phyloP scores from a whole-genome alignment of 345 rosid species.

The Camelina laxa region DNA sequence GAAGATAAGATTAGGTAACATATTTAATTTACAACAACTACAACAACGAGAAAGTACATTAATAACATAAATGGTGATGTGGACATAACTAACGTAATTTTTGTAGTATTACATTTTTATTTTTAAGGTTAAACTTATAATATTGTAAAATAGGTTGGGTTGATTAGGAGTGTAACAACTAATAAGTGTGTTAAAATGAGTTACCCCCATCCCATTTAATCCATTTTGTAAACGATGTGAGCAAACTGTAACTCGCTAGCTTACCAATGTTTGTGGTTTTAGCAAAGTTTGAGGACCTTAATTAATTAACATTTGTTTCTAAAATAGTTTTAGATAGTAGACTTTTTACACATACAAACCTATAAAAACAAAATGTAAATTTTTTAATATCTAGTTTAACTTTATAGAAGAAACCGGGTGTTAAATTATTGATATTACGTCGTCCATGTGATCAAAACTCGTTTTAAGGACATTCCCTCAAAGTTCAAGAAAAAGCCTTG shows the following conservation, averaged over 20 bases:
- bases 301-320: neutral
- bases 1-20: conserved; percentile 17
- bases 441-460: conserved; percentile 29
- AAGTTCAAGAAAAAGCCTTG: conserved; percentile 24
- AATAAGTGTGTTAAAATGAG: neutral
- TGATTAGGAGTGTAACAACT: neutral
- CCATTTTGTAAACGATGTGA: neutral
- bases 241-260: neutral
- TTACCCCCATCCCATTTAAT: neutral
- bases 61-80: neutral
- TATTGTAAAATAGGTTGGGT: neutral
- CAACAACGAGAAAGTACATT: neutral
- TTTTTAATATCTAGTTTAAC: neutral
- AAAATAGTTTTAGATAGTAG: neutral
- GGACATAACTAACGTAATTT: neutral
- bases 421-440: conserved; percentile 4
- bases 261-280: neutral
- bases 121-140: neutral
- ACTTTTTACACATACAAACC: neutral
- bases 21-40: conserved; percentile 25
- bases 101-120: neutral
- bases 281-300: neutral
- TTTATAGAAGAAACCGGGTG: neutral
- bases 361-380: neutral
- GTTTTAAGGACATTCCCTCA: conserved; percentile 22